Evolutionary conservation across 140 eudicot genomes (phyloP).

Genomic region (Eryngium alpinum): DNA sequence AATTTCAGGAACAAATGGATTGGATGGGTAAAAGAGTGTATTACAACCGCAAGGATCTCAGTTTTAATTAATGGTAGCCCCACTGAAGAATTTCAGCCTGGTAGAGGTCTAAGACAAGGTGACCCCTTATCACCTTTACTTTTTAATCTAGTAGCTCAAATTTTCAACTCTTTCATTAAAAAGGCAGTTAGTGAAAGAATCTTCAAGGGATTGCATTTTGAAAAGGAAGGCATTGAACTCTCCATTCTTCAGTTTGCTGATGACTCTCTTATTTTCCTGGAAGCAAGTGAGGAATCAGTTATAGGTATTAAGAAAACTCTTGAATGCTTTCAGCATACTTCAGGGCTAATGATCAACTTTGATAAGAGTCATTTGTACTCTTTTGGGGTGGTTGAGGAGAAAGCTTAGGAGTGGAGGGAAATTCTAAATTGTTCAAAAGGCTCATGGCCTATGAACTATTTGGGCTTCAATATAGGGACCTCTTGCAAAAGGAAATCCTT

Average conservation of each 20-base stretch:
- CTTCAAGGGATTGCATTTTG: no score
- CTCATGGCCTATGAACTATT: no score
- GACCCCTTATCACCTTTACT: not conserved
- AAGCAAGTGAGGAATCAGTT: not conserved
- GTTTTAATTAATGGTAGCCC: not conserved
- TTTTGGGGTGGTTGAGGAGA: fast-evolving
- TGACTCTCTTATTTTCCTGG: not conserved
- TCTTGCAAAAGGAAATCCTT: no score
- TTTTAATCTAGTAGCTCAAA: not conserved
- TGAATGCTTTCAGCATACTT: no score
- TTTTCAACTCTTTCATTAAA: no score
- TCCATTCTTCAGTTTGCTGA: not conserved
- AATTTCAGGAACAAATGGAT: not conserved
- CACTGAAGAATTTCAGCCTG: not conserved
- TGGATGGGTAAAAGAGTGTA: not conserved
- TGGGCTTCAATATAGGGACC: not conserved
- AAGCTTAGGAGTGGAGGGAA: not conserved
- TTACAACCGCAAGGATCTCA: not conserved
- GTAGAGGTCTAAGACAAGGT: not conserved
- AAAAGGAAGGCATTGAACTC: not conserved
- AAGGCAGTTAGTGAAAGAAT: no score
- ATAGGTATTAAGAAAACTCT: not conserved
- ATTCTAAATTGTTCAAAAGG: no score
- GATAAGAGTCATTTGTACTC: no score
- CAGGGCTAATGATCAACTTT: no score